Evolutionary conservation across 1,139 yeast species (phyloP).

Genomic region (Kodamaea derodonti): DNA sequence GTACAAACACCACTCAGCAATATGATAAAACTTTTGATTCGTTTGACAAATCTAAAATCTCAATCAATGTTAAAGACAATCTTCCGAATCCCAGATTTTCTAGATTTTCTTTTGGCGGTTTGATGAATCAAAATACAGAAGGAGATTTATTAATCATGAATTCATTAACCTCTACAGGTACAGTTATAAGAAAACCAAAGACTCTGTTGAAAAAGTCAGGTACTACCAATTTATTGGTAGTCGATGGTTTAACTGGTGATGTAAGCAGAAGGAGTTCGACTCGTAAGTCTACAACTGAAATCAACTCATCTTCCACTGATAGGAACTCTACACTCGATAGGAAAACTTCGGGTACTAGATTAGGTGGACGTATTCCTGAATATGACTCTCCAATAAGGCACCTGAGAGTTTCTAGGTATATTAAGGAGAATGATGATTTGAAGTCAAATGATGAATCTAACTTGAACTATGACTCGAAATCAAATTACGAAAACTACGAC

Average conservation of each 20-base stretch:
- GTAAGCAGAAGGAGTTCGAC: constrained; percentile 6
- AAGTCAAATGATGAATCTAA: background rate
- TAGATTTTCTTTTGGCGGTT: constrained; percentile 41
- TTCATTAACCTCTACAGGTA: constrained; percentile 25
- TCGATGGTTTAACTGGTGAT: constrained; percentile 29
- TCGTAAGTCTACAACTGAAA: background rate
- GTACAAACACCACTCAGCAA: no score
- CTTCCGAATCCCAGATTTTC: constrained; percentile 47
- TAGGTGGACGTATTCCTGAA: background rate
- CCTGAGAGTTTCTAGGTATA: background rate
- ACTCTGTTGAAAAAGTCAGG: constrained; percentile 23
- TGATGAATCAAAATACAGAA: constrained; percentile 13
- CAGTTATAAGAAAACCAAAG: constrained; percentile 26
- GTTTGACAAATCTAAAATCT: constrained; percentile 1
- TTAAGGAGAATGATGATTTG: background rate
- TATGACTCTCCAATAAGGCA: background rate
- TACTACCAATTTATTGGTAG: constrained; percentile 18
- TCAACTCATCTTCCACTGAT: no score
- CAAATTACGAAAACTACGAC: background rate
- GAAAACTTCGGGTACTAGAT: background rate
- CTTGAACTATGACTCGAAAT: background rate
- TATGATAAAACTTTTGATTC: background rate
- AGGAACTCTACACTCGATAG: no score
- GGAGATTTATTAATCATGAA: constrained; percentile 29
- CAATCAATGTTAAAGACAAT: constrained; percentile 10